phyloP scores from a whole-genome alignment of 495 filamentous ascomycete genomes.

The Poronia punctata region DNA sequence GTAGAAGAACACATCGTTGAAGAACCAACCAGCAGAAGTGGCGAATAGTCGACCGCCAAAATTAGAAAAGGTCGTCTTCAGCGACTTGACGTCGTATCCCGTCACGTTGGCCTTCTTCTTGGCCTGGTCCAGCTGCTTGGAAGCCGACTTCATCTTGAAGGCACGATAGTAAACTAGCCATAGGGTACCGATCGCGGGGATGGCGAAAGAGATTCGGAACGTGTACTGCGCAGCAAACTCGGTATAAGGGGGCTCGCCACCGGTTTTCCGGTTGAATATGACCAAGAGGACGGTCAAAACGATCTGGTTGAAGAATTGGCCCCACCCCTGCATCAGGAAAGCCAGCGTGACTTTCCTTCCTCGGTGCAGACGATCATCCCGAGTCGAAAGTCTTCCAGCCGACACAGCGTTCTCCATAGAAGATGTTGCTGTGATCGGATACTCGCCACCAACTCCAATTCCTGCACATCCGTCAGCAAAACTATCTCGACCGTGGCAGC shows the following conservation, averaged over 20 bases:
- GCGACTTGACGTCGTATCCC: constrained; percentile 77
- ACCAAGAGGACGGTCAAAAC: constrained; percentile 74
- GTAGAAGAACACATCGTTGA: constrained; percentile 95
- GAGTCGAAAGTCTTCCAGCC: constrained; percentile 77
- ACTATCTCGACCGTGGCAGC: neutral
- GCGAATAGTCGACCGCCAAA: constrained; percentile 81
- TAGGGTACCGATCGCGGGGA: constrained; percentile 79
- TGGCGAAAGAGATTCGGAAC: constrained; percentile 76
- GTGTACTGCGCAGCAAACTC: constrained; percentile 67
- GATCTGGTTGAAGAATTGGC: constrained; percentile 85
- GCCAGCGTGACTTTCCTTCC: constrained; percentile 87
- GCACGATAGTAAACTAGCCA: constrained; percentile 88
- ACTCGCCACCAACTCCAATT: constrained; percentile 87
- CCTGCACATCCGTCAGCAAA: constrained; percentile 21
- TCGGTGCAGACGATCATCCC: constrained; percentile 85
- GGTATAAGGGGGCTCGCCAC: constrained; percentile 62
- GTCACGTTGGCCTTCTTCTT: constrained; percentile 83
- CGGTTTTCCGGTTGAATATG: constrained; percentile 68
- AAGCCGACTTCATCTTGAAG: constrained; percentile 72
- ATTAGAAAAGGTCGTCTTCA: constrained; percentile 64
- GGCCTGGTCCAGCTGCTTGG: constrained; percentile 63
- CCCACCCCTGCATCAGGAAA: constrained; percentile 97
- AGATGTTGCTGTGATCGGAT: constrained; percentile 91
- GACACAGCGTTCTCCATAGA: constrained; percentile 88
- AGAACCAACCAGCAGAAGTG: constrained; percentile 78